Conservation (phyloP, 768 basidiomycete species). For the Calocybe cyanea region DNA sequence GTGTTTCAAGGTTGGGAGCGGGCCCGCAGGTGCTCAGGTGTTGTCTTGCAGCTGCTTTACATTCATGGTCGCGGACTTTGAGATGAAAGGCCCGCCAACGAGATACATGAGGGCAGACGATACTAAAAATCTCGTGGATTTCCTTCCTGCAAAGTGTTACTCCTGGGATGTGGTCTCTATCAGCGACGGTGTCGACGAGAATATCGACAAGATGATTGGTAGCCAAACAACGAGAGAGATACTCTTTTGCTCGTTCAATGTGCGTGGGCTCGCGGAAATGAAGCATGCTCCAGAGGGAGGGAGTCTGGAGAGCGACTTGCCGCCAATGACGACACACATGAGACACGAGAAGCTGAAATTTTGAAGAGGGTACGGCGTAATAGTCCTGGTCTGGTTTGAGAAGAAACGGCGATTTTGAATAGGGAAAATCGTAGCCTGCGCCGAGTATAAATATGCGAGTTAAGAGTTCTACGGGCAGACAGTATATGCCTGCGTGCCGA, state of each 20-base stretch:
- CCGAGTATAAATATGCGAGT: slow-evolving; percentile 55
- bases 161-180: slow-evolving; percentile 43
- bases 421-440: slow-evolving; percentile 39
- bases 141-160: slow-evolving; percentile 52
- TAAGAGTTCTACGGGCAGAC: slow-evolving; percentile 58
- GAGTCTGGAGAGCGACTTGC: slow-evolving; percentile 45
- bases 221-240: slow-evolving; percentile 33
- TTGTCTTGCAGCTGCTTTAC: slow-evolving; percentile 51
- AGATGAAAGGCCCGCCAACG: slow-evolving; percentile 60
- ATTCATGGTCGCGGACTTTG: slow-evolving; percentile 56
- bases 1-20: slow-evolving; percentile 52
- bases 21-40: slow-evolving; percentile 47
- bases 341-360: slow-evolving; percentile 53
- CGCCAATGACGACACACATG: slow-evolving; percentile 61
- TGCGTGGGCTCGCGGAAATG: slow-evolving; percentile 50
- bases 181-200: slow-evolving; percentile 52
- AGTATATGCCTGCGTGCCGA: slow-evolving; percentile 31
- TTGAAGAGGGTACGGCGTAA: slow-evolving; percentile 35
- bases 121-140: slow-evolving; percentile 39
- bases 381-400: slow-evolving; percentile 44
- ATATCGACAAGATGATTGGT: slow-evolving; percentile 41
- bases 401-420: slow-evolving; percentile 43
- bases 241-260: slow-evolving; percentile 42
- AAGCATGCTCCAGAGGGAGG: slow-evolving; percentile 52
- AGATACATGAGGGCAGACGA: slow-evolving; percentile 41